Evolutionary conservation across 441 rosid genomes (phyloP).

Genomic region (Omphalea diandra): DNA sequence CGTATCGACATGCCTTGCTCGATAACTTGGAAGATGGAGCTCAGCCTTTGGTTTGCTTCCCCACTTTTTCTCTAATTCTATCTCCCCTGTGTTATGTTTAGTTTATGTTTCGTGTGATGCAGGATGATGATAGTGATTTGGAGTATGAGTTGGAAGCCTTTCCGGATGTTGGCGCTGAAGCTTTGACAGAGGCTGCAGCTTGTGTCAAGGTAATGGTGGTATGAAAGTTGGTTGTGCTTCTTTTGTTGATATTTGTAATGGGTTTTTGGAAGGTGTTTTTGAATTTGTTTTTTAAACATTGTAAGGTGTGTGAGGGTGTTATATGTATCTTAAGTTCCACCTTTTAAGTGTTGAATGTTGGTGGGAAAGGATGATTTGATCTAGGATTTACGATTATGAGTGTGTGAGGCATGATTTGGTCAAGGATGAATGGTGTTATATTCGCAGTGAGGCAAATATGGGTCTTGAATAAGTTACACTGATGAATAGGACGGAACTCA

Average conservation of each 20-base stretch:
- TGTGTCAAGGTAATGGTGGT: slow-evolving; percentile 65
- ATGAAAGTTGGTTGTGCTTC: neutral
- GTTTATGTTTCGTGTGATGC: slow-evolving; percentile 21
- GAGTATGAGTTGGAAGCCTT: slow-evolving; percentile 84
- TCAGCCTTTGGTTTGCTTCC: slow-evolving; percentile 49
- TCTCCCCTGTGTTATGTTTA: neutral
- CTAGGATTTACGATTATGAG: too few species aligned
- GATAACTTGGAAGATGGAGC: slow-evolving; percentile 51
- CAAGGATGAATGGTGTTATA: too few species aligned
- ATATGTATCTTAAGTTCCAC: too few species aligned
- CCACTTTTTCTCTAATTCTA: neutral
- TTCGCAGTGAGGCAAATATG: neutral
- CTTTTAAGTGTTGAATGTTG: too few species aligned
- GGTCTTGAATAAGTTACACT: neutral
- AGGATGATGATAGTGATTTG: slow-evolving; percentile 94
- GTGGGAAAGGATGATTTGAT: too few species aligned
- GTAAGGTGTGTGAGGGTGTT: too few species aligned
- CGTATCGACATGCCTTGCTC: slow-evolving; percentile 51
- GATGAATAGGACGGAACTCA: neutral
- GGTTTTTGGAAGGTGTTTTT: too few species aligned
- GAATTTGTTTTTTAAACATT: too few species aligned
- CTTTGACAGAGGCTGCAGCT: slow-evolving; percentile 76
- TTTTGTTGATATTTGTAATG: too few species aligned
- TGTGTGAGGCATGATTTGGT: too few species aligned
- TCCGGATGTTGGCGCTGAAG: slow-evolving; percentile 64